These are phyloP conservation scores for Erodium maritimum DNA, from an alignment of 345 rosid species.

Conservation along the genomic window DNA sequence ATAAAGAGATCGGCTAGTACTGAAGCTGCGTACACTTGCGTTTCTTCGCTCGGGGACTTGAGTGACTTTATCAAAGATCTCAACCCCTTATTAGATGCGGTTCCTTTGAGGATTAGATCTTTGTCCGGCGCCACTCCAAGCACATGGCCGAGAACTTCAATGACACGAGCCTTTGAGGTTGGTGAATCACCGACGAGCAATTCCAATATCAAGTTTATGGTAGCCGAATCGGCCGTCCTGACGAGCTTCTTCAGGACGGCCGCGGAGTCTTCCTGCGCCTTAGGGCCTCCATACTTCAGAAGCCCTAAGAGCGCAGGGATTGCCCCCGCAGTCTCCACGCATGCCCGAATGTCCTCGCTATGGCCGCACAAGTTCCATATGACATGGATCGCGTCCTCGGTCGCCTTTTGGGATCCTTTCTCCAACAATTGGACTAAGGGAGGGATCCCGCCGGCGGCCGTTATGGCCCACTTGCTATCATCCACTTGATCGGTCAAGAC, in stretches of 20 bases:
- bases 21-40: slow-evolving; percentile 68
- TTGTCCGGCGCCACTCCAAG: slow-evolving; percentile 51
- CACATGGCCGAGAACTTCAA: slow-evolving; percentile 70
- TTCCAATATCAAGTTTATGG: slow-evolving; percentile 66
- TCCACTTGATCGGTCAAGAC: slow-evolving; percentile 68
- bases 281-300: slow-evolving; percentile 52
- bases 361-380: slow-evolving; percentile 77
- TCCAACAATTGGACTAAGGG: slow-evolving; percentile 77
- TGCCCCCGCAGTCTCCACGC: slow-evolving; percentile 88
- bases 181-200: slow-evolving; percentile 58
- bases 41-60: slow-evolving; percentile 61
- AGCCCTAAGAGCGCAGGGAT: slow-evolving; percentile 73
- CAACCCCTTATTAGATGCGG: slow-evolving; percentile 76
- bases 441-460: slow-evolving; percentile 96
- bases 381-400: slow-evolving; percentile 65
- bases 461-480: slow-evolving; percentile 95
- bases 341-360: slow-evolving; percentile 77
- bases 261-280: slow-evolving; percentile 65
- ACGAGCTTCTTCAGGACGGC: slow-evolving; percentile 59
- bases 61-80: slow-evolving; percentile 60
- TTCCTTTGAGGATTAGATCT: slow-evolving; percentile 49
- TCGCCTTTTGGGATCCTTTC: slow-evolving; percentile 71
- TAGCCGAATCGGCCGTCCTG: slow-evolving; percentile 61
- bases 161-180: slow-evolving; percentile 44
- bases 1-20: slow-evolving; percentile 74